phyloP scores from a whole-genome alignment of 495 filamentous ascomycete species.

The Aspergillus incahuasiensis region DNA sequence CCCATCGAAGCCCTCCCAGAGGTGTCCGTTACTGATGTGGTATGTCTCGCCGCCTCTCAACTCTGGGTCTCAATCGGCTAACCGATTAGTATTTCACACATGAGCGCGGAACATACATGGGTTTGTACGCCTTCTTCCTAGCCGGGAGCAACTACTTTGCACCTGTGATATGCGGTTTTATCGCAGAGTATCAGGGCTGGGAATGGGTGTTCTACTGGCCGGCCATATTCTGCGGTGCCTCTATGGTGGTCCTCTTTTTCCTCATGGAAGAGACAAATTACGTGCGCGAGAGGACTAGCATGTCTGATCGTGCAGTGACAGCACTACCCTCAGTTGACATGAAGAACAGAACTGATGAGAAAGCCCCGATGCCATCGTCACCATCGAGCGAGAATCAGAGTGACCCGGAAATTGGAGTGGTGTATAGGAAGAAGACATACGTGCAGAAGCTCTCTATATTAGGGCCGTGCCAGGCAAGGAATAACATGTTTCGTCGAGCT shows the following conservation, averaged over 20 bases:
- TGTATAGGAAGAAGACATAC: constrained; percentile 42
- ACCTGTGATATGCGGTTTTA: constrained; percentile 63
- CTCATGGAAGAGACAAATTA: constrained; percentile 70
- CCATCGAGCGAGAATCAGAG: constrained; percentile 4
- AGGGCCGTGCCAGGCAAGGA: constrained; percentile 42
- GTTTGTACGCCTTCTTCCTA: constrained; percentile 58
- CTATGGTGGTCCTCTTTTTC: constrained; percentile 58
- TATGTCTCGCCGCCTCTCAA: constrained; percentile 19
- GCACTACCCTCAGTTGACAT: constrained; percentile 13
- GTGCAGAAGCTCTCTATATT: constrained; percentile 50
- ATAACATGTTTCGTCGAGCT: constrained; percentile 44
- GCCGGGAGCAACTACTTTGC: constrained; percentile 63
- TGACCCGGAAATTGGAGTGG: constrained; percentile 18
- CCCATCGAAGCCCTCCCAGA: constrained; percentile 62
- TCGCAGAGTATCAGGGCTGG: constrained; percentile 59
- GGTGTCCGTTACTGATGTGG: constrained; percentile 57
- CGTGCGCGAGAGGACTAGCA: constrained; percentile 28
- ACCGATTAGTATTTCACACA: constrained; percentile 56
- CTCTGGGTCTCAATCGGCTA: background rate
- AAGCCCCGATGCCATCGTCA: constrained; percentile 8
- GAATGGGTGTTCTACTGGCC: constrained; percentile 63
- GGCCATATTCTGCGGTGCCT: constrained; percentile 54
- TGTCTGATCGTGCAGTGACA: constrained; percentile 9
- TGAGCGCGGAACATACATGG: constrained; percentile 61
- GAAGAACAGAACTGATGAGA: constrained; percentile 19